Evolutionary conservation across 2,329 filamentous ascomycete species (phyloP), one percentile per base, ranked within the genome.

Genomic region (Colletotrichum simmondsii): DNA sequence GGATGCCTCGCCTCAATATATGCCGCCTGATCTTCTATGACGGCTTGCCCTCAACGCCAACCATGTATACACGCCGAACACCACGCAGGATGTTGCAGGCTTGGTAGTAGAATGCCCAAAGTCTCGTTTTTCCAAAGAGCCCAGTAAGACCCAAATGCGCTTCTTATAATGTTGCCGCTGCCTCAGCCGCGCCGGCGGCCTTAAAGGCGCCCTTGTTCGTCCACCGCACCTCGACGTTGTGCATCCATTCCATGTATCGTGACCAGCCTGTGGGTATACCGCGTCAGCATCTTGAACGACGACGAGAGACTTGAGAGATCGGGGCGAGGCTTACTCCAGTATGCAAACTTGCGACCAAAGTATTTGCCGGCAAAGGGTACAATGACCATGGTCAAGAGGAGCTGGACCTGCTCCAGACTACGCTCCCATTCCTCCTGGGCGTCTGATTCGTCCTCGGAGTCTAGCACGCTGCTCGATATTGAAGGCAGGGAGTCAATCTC

Each of bases 381-480:
- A 77, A 98, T 83, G 61, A 98, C 93, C 95, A 99, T 97, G 24
- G 94, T 97, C 80, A 98, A 84, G 76, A 99, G 87, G 76, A 98
- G 87, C 85, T 99, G 95, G 73, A 99, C 85, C 85, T 99, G 97
- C 83, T 98, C 94, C 75, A 99, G 85, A 78, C 94, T 97, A 79
- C 95, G 94, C 78, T 96, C 93, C 97, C 97, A 99, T 84, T 99
- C 96, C 74, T 90, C 90, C 83, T 99, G 96, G 11, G 97, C 97
- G 80, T 98, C 96, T 52, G 93, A 95, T 73, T 93, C 87, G 73
- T 88, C 87, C 62, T 93, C 90, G 63, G 88, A 88, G 53, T 78
- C 78, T 67, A 83, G 76, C 56, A 84, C 83, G 60, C 85, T 83
- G 73, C 85, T 83, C 22, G 88, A 88, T 60, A 88, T 85, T 67